Conservation (phyloP, 2,329 filamentous ascomycete genomes). For the Epichloe festucae region DNA sequence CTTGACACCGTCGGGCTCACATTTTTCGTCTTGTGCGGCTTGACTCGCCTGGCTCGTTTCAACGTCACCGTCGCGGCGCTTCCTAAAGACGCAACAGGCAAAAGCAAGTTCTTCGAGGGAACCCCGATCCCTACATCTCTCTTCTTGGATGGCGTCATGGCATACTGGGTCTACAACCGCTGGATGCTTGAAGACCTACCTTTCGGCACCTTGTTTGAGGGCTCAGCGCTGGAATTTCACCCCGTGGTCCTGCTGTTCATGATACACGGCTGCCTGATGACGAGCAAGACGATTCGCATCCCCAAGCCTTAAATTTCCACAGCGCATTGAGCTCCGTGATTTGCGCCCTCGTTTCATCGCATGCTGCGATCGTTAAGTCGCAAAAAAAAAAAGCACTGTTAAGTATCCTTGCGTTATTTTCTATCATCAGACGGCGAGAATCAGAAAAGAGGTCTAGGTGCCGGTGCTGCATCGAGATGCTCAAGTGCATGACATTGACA, state of each 20-base stretch:
- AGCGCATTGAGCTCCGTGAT: background rate
- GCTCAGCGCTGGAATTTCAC: conserved; percentile 67
- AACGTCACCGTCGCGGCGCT: conserved; percentile 87
- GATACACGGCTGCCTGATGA: conserved; percentile 86
- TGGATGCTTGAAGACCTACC: conserved; percentile 75
- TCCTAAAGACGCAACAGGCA: conserved; percentile 83
- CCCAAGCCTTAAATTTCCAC: conserved; percentile 57
- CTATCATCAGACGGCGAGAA: background rate
- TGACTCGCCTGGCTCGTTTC: conserved; percentile 89
- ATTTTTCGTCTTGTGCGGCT: conserved; percentile 88
- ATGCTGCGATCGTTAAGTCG: background rate
- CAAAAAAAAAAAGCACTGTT: background rate
- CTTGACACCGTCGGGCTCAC: conserved; percentile 68
- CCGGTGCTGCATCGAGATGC: background rate
- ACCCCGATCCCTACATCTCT: conserved; percentile 90
- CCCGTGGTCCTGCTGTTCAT: conserved; percentile 71
- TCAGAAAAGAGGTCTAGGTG: background rate
- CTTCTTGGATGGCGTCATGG: conserved; percentile 70
- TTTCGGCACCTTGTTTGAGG: conserved; percentile 53
- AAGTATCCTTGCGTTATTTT: background rate
- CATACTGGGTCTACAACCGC: conserved; percentile 71
- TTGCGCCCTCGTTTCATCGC: background rate
- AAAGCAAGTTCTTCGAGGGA: conserved; percentile 92
- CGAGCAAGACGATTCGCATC: conserved; percentile 87
- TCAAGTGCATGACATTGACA: background rate